These are phyloP conservation scores for Cenchrus fungigraminus DNA, from an alignment of 176 grass and related monocot genomes.

Conservation along the genomic window DNA sequence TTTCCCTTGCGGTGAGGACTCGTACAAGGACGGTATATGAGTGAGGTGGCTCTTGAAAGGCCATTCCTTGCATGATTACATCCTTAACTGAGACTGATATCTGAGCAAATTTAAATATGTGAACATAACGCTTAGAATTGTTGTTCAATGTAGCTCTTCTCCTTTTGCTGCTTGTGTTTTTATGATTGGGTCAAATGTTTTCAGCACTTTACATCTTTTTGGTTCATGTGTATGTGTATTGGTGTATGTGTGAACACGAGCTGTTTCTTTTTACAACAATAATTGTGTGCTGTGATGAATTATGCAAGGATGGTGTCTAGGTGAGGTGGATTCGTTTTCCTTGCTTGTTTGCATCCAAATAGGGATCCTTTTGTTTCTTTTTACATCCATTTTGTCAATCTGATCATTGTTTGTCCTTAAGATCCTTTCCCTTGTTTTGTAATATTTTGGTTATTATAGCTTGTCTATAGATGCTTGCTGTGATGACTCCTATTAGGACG, in stretches of 20 bases:
- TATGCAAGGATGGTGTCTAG: too few species aligned
- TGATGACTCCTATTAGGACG: slow-evolving; percentile 21
- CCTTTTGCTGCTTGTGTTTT: neutral
- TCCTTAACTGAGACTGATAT: slow-evolving; percentile 1
- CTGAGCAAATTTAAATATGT: slow-evolving; percentile 24
- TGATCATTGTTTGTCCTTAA: neutral
- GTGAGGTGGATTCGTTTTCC: neutral
- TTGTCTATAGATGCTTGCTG: slow-evolving; percentile 15
- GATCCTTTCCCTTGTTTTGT: neutral
- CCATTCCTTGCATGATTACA: slow-evolving; percentile 34
- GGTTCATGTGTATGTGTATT: neutral
- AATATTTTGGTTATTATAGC: neutral
- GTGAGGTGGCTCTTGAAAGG: neutral
- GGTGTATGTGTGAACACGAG: neutral
- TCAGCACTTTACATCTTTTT: neutral
- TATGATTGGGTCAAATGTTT: neutral
- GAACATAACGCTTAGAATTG: neutral
- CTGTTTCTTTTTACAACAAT: neutral
- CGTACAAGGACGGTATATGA: slow-evolving; percentile 34
- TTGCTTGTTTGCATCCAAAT: neutral
- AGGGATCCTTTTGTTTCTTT: neutral
- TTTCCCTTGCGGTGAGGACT: slow-evolving; percentile 1
- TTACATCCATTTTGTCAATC: neutral
- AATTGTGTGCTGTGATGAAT: too few species aligned
- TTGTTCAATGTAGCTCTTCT: neutral